These are phyloP conservation scores for Solanum microdontum DNA, from an alignment of 257 asterid species.

Conservation along the genomic window DNA sequence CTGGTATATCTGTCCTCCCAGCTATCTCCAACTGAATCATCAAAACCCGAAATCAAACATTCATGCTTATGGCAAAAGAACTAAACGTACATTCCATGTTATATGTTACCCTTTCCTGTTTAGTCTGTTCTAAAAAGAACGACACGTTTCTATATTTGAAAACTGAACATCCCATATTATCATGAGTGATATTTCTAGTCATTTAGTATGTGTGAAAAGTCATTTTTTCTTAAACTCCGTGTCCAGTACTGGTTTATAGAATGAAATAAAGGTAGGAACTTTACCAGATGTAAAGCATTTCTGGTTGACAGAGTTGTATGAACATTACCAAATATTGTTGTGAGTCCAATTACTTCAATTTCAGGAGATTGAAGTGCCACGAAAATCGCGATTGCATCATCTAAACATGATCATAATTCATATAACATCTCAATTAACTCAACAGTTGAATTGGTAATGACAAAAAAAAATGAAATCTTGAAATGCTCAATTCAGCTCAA, in stretches of 20 bases:
- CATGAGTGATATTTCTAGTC: background rate
- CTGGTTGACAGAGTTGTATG: constrained; percentile 91
- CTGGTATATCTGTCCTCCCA: constrained; percentile 86
- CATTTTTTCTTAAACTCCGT: background rate
- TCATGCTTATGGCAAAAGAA: background rate
- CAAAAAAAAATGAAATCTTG: background rate
- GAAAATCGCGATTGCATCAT: constrained; percentile 96
- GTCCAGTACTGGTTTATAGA: background rate
- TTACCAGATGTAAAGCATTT: constrained; percentile 89
- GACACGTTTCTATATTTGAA: background rate
- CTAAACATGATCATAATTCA: constrained; percentile 14
- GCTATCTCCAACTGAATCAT: constrained; percentile 75
- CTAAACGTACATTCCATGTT: background rate
- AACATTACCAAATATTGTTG: constrained; percentile 84
- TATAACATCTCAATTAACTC: background rate
- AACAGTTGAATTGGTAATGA: background rate
- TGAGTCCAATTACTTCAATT: constrained; percentile 83
- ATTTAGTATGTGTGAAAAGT: background rate
- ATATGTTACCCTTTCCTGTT: background rate
- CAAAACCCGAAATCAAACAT: background rate
- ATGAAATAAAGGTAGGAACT: background rate
- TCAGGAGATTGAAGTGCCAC: constrained; percentile 89
- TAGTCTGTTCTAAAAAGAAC: background rate
- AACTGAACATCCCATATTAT: background rate
- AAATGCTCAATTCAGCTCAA: background rate